A percentile compares a stretch with the other conserved stretches of the same genome.
Conservation (phyloP, 2,329 filamentous ascomycete genomes). For the Aspergillus sp. region DNA sequence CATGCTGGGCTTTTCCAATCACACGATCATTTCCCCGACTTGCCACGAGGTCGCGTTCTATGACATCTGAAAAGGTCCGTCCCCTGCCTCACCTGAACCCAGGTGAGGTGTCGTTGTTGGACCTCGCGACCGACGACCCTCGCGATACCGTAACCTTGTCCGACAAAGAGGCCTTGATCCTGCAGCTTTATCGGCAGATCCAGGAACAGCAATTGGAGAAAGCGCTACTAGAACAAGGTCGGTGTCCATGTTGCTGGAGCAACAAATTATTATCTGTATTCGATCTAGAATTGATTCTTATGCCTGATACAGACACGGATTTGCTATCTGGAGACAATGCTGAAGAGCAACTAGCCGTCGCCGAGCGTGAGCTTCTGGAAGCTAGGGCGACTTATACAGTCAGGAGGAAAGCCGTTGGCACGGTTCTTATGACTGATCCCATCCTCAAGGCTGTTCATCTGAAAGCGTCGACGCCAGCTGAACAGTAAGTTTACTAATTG, state of each 20-base stretch:
- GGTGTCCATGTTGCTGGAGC: slow-evolving; percentile 2
- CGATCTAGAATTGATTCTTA: background rate
- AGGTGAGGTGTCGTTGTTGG: slow-evolving; percentile 38
- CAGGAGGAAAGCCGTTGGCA: slow-evolving; percentile 68
- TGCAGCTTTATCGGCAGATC: slow-evolving; percentile 71
- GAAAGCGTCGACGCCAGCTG: slow-evolving; percentile 64
- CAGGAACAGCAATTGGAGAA: slow-evolving; percentile 72
- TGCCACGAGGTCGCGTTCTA: slow-evolving; percentile 33
- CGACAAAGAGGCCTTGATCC: slow-evolving; percentile 64
- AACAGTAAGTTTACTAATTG: slow-evolving; percentile 57
- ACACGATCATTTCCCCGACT: slow-evolving; percentile 30
- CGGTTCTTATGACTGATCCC: slow-evolving; percentile 71
- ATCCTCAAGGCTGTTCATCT: slow-evolving; percentile 75
- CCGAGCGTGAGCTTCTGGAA: slow-evolving; percentile 68
- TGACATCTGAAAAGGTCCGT: slow-evolving; percentile 37
- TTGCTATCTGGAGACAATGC: slow-evolving; percentile 52
- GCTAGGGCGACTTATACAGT: slow-evolving; percentile 70
- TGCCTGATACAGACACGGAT: slow-evolving; percentile 33
- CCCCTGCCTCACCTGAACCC: slow-evolving; percentile 35
- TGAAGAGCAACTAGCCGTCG: slow-evolving; percentile 52
- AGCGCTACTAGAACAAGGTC: slow-evolving; percentile 60
- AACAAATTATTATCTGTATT: background rate
- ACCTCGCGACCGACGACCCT: slow-evolving; percentile 47
- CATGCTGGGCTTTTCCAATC: slow-evolving; percentile 19
- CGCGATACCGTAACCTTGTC: slow-evolving; percentile 60